These are phyloP conservation scores for Carallia brachiata DNA, from an alignment of 345 rosid genomes.

Conservation along the genomic window DNA sequence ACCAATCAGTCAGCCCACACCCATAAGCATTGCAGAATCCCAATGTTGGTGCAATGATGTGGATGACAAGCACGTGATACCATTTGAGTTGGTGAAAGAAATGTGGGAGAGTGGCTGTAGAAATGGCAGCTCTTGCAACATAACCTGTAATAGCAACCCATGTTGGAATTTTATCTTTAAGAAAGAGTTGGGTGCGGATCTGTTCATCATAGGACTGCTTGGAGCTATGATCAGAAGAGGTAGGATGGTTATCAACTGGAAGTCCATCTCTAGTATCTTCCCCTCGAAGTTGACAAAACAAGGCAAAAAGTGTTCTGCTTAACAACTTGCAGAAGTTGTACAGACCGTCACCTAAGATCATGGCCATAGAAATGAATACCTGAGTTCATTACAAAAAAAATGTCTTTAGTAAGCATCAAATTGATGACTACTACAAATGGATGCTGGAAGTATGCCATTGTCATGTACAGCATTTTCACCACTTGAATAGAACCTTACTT, in stretches of 20 bases:
- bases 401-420: not conserved
- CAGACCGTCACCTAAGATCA: constrained; percentile 88
- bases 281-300: constrained; percentile 42
- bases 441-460: no score
- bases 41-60: constrained; percentile 57
- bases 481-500: no score
- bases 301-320: constrained; percentile 47
- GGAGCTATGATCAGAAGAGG: constrained; percentile 28
- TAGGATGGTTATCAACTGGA: constrained; percentile 34
- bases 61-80: constrained; percentile 65
- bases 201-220: constrained; percentile 57
- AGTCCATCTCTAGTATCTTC: constrained; percentile 26
- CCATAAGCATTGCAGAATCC: constrained; percentile 88
- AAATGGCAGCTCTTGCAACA: constrained; percentile 43
- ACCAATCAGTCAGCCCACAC: constrained; percentile 85
- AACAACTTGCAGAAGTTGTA: constrained; percentile 75
- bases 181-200: constrained; percentile 55
- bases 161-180: constrained; percentile 71
- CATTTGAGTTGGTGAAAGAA: constrained; percentile 65
- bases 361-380: constrained; percentile 76
- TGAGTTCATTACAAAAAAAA: constrained; percentile 18
- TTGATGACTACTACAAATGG: not conserved
- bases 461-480: no score
- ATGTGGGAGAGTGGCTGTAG: constrained; percentile 53
- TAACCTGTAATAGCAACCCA: constrained; percentile 66